Evolutionary conservation across 2,329 filamentous ascomycete species (phyloP).

Genomic region (Pseudogymnoascus sp.): DNA sequence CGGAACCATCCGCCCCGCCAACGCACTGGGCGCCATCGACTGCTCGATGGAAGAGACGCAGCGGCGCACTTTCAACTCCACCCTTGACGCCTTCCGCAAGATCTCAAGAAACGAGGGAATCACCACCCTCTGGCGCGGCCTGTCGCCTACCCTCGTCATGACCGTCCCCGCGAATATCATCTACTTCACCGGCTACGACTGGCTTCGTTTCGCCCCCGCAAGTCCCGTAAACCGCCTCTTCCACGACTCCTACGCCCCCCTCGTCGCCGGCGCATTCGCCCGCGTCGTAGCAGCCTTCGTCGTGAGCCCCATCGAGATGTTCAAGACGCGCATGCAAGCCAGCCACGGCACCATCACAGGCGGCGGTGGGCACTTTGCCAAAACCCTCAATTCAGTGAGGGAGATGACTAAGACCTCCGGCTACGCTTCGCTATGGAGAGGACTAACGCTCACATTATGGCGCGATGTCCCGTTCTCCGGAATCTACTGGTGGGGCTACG

Average conservation of each 20-base stretch:
- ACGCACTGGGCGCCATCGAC: slow-evolving; percentile 43
- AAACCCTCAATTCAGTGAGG: slow-evolving; percentile 66
- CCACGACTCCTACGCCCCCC: slow-evolving; percentile 64
- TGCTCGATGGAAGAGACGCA: slow-evolving; percentile 87
- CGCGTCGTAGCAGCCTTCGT: slow-evolving; percentile 71
- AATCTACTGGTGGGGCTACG: slow-evolving; percentile 97
- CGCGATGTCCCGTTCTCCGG: slow-evolving; percentile 95
- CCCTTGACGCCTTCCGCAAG: slow-evolving; percentile 83
- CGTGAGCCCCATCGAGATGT: slow-evolving; percentile 88
- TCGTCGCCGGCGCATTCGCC: slow-evolving; percentile 71
- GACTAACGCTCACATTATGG: slow-evolving; percentile 86
- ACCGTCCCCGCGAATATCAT: slow-evolving; percentile 93
- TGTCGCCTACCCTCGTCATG: slow-evolving; percentile 94
- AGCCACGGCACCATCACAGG: slow-evolving; percentile 42
- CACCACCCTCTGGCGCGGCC: slow-evolving; percentile 78
- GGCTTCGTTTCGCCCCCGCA: slow-evolving; percentile 64
- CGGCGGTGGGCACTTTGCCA: slow-evolving; percentile 61
- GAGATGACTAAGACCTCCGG: slow-evolving; percentile 73
- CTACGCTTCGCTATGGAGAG: slow-evolving; percentile 79
- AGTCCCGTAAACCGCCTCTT: slow-evolving; percentile 61
- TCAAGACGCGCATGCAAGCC: slow-evolving; percentile 85
- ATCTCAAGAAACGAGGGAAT: slow-evolving; percentile 90
- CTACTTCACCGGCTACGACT: slow-evolving; percentile 97
- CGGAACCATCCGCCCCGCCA: slow-evolving; percentile 27
- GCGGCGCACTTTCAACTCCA: slow-evolving; percentile 77